These are phyloP conservation scores for Trichoderma polysporum DNA, from an alignment of 2,329 filamentous ascomycete genomes.

Conservation along the genomic window DNA sequence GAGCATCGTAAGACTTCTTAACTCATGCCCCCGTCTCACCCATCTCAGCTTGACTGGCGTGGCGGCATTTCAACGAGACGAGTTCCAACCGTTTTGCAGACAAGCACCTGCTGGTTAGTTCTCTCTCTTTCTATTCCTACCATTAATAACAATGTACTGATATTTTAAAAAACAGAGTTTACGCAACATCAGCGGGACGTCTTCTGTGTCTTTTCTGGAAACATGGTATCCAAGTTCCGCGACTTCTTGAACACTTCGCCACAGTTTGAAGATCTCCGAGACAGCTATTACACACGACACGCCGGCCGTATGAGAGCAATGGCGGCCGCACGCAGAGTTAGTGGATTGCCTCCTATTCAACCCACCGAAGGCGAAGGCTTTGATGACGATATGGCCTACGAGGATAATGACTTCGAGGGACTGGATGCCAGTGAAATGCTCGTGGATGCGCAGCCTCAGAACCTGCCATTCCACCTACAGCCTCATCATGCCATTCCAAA, in stretches of 20 bases:
- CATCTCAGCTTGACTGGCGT: conserved; percentile 95
- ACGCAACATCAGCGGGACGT: conserved; percentile 92
- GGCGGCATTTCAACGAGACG: conserved; percentile 81
- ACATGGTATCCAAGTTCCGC: conserved; percentile 75
- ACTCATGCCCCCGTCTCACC: conserved; percentile 87
- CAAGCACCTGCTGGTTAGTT: conserved; percentile 70
- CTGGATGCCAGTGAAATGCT: conserved; percentile 42
- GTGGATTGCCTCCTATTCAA: conserved; percentile 25
- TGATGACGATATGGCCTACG: conserved; percentile 46
- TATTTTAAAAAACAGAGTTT: conserved; percentile 68
- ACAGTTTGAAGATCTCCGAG: conserved; percentile 47
- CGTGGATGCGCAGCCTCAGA: conserved; percentile 35
- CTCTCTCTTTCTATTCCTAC: neutral
- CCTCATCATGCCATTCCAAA: conserved; percentile 14
- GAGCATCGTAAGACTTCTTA: conserved; percentile 88
- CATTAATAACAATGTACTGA: conserved; percentile 27
- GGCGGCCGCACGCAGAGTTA: conserved; percentile 8
- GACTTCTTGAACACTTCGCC: conserved; percentile 67
- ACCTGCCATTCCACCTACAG: conserved; percentile 21
- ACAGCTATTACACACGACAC: conserved; percentile 29
- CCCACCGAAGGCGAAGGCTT: conserved; percentile 36
- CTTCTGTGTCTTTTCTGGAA: conserved; percentile 95
- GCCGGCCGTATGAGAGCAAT: conserved; percentile 10
- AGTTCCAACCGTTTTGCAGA: conserved; percentile 82
- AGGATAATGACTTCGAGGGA: conserved; percentile 46